Percentiles rank a stretch among this genome's conserved stretches.
Evolutionary conservation across 441 rosid genomes (phyloP).

Genomic region (Biscutella laevigata): DNA sequence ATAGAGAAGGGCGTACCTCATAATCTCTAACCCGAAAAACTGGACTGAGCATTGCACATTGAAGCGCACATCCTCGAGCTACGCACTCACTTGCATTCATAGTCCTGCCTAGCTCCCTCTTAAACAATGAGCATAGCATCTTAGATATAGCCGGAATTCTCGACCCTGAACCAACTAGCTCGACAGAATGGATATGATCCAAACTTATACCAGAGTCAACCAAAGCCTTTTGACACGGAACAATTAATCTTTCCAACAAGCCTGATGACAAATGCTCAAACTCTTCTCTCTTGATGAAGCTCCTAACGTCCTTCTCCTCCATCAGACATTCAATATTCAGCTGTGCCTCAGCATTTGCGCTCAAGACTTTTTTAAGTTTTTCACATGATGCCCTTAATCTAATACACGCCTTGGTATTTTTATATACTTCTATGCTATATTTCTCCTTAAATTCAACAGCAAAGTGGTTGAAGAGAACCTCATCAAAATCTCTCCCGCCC

Average conservation of each 20-base stretch:
- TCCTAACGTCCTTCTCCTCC: constrained; percentile 94
- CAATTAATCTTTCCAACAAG: constrained; percentile 45
- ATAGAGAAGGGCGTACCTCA: constrained; percentile 37
- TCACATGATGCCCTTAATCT: constrained; percentile 83
- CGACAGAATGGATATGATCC: constrained; percentile 49
- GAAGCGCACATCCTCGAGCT: constrained; percentile 73
- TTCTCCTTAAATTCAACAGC: constrained; percentile 66
- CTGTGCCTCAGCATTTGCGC: constrained; percentile 90
- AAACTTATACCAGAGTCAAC: constrained; percentile 34
- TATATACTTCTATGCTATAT: constrained; percentile 66
- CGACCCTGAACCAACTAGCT: constrained; percentile 73
- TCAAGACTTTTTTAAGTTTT: constrained; percentile 87
- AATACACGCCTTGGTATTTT: constrained; percentile 62
- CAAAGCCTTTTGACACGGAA: constrained; percentile 57
- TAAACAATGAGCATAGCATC: constrained; percentile 38
- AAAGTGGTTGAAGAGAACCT: constrained; percentile 64
- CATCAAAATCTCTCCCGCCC: constrained; percentile 94
- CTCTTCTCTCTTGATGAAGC: constrained; percentile 83
- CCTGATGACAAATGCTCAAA: constrained; percentile 53
- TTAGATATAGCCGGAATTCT: constrained; percentile 56
- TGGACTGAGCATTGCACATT: constrained; percentile 73
- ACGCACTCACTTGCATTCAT: constrained; percentile 67
- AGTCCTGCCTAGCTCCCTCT: constrained; percentile 52
- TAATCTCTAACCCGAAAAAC: constrained; percentile 60
- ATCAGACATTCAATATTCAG: constrained; percentile 82